A percentile compares a stretch with the other conserved stretches of the same genome.
Evolutionary conservation across 108 stramenopile species (phyloP).

Genomic region (Fragilariopsis cylindrus): DNA sequence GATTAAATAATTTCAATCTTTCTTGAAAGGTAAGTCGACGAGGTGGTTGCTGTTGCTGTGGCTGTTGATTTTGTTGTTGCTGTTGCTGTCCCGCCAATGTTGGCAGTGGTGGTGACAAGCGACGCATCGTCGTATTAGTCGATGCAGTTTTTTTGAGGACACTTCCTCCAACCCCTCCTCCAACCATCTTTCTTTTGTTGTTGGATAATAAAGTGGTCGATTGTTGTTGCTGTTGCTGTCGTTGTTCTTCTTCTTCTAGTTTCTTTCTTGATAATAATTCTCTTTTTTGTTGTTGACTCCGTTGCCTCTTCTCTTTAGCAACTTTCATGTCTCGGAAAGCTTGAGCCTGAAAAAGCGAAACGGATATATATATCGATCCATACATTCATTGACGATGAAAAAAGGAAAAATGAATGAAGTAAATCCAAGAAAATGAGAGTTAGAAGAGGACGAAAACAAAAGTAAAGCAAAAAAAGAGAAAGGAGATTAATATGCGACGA

Average conservation of each 20-base stretch:
- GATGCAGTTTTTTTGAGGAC: too few species aligned
- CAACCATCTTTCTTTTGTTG: neutral
- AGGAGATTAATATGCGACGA: too few species aligned
- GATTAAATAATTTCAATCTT: conserved; percentile 1
- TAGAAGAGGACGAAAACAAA: too few species aligned
- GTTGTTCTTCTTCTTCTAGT: neutral
- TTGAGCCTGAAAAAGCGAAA: conserved; percentile 8
- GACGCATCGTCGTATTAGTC: neutral
- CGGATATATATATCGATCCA: too few species aligned
- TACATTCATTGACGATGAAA: neutral
- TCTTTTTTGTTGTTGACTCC: neutral
- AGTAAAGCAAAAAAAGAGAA: too few species aligned
- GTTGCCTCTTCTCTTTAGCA: neutral
- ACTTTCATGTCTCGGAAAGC: conserved; percentile 28
- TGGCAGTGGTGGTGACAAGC: neutral
- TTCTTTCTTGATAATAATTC: neutral
- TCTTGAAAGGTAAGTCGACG: conserved; percentile 5
- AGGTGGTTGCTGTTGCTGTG: neutral
- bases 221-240: neutral
- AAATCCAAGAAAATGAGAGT: neutral
- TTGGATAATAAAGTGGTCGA: neutral
- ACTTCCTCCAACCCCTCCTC: too few species aligned
- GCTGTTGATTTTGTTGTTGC: neutral
- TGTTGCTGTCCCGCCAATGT: neutral
- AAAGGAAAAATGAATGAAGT: neutral